Base-by-base conservation (phyloP, 2,329 filamentous ascomycete genomes). In the Xylogone sp. region DNA sequence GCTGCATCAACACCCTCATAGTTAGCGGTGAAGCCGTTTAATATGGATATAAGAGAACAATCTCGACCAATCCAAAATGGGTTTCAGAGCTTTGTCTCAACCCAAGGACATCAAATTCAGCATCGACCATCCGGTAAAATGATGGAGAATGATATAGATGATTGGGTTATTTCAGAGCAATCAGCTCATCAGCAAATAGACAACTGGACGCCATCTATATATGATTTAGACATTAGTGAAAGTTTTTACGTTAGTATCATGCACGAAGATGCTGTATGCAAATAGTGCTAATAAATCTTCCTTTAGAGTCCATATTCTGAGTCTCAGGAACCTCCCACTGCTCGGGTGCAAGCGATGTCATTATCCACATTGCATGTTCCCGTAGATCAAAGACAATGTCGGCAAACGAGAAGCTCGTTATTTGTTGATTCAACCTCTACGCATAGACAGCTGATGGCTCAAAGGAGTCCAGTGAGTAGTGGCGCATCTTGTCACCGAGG, bases 31-130 rank as follows among this genome's bases (percentile, higher is more conserved):
- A 65, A 51, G 51, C n/a, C 39, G 31, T 56, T 55, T 53, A 61
- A 19, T 51, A 65, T 66, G 59, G 55, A 65, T 61, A 64, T 62
- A 50, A 62, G 62, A 57, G 60, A 56, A 57, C 50, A 55, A 42
- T 59, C 59, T 61, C 59, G 59, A 52, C 22, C 42, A 60, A 57
- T 62, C 54, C 62, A 55, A 55, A 58, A 61, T 49, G 56, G 55
- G 54, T 60, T 60, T 55, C 56, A 60, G 53, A 51, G 51, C 59
- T 61, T 65, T 62, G 58, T 65, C 47, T 48, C 56, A 46, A 45
- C 42, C 49, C 50, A 59, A 45, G 20, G 16, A 45, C 20, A 45
- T 10, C 20, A 19, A 24, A 7, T 4, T 16, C 24, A 45, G 21
- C 56, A 62, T 56, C 55, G 54, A 58, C 56, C 52, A 48, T 54